Conservation (phyloP, 768 basidiomycete genomes). For the Phlebiopsis flavidoalba region DNA sequence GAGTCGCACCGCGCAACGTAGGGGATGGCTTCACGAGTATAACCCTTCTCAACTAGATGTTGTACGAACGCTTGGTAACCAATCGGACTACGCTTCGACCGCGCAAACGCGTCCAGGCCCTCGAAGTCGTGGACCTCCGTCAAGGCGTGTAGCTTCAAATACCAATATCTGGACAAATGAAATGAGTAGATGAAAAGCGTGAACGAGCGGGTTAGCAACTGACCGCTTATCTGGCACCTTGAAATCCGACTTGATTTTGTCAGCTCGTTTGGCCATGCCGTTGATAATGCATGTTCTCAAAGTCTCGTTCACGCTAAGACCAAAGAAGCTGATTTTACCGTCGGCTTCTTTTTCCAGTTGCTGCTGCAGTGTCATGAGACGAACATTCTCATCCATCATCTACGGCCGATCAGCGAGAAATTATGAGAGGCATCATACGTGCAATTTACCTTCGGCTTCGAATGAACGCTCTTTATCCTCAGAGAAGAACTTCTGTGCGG, state of each 20-base stretch:
- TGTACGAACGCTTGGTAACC: constrained; percentile 91
- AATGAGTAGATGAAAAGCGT: not conserved
- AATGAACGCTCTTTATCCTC: constrained; percentile 91
- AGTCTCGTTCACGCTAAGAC: constrained; percentile 83
- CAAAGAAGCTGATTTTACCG: constrained; percentile 75
- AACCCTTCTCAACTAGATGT: constrained; percentile 70
- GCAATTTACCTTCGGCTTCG: constrained; percentile 71
- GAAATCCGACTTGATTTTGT: constrained; percentile 85
- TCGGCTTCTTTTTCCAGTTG: constrained; percentile 83
- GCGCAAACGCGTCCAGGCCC: constrained; percentile 78
- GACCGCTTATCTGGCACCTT: constrained; percentile 94
- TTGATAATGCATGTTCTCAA: constrained; percentile 73
- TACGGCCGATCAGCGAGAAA: constrained; percentile 25
- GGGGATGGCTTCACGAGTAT: constrained; percentile 64
- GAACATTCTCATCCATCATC: constrained; percentile 88
- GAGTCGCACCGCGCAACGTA: constrained; percentile 86
- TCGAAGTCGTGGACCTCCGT: constrained; percentile 82
- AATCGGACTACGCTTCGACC: constrained; percentile 86
- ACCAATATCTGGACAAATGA: constrained; percentile 71
- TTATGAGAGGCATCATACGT: not conserved
- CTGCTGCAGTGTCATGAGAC: constrained; percentile 77
- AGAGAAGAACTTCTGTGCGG: constrained; percentile 88
- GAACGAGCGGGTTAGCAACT: constrained; percentile 19
- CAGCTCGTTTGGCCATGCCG: constrained; percentile 81
- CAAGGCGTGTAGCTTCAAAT: constrained; percentile 81